Base-by-base conservation (phyloP, 176 grass and related monocot genomes). In the Musa acuminata region DNA sequence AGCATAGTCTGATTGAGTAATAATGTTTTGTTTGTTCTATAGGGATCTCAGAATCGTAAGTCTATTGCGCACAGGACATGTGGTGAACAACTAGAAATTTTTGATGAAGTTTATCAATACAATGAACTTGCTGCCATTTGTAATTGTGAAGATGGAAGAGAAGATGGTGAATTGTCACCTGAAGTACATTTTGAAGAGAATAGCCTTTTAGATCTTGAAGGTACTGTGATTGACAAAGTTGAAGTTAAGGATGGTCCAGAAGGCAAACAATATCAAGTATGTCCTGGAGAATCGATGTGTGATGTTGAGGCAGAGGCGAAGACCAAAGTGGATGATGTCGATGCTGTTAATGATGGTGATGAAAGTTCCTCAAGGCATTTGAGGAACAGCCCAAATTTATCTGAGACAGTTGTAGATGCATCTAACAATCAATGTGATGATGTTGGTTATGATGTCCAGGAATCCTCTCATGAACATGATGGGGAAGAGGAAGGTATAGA, bases 151-250 rank as follows among this genome's bases (percentile, higher is more conserved):
- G 82, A 88, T 76, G 94, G 93, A 86, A 86, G 94, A 83, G 94
- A 97, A 74, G 94, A 97, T 79, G 94, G 94, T 24, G 94, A 97
- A 81, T 82, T 97, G 77, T 97, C 94, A 0, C 94, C 94, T 57
- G 92, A 96, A 64, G 90, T 83, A 27, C 87, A 92, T 77, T 87
- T 90, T 80, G 94, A 90, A 76, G 93, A 90, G 77, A 86, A 91
- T 50, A 87, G 80, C 77, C 91, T 91, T 78, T 83, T 88, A 57
- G 83, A 86, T 76, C 87, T 91, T 17, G 87, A 92, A 81, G 85
- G 85, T 79, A 72, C 67, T 11, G 8, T 21, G 17, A 64, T 73
- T 17, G 69, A 79, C 21, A 77, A 72, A 11, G 74, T 51, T 20
- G 67, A 92, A 82, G 19, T 74, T 12, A 91, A 91, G 51, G 83